Base-by-base conservation (phyloP, 1,284 basidiomycete species). In the Phlebopus sp. region DNA sequence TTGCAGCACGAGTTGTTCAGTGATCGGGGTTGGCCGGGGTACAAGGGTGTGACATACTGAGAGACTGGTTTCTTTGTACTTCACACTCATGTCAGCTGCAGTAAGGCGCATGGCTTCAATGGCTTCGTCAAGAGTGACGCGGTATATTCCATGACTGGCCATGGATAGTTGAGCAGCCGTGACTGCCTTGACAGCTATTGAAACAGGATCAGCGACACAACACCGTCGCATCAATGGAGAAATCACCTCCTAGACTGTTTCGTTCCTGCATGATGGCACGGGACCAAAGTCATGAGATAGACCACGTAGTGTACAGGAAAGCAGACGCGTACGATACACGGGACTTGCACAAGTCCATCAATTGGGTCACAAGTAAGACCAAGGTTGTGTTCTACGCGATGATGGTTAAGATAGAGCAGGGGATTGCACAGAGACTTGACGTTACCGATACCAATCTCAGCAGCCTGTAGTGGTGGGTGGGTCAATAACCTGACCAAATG, bases 71-170 rank as follows among this genome's bases (percentile, higher is more conserved):
- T 96, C 93, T 66, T 95, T 95, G 66, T 95, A 92, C 62, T 92
- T 89, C 50, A 87, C 79, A 55, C 86, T 90, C 89, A 92, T 91
- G 62, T 90, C 86, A 18, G 77, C 72, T 23, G 95, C 95, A 0
- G 95, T 97, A 34, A 96, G 70, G 31, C 92, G 77, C 90, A 97
- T 97, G 2, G 95, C 96, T 63, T 93, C 90, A 48, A 98, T 97
- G 0, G 95, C 95, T 66, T 97, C 93, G 63, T 98, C 95, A 19
- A 98, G 74, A 0, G 87, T 90, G 39, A 96, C 91, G 25, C 84
- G 83, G 60, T 94, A 92, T 6, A 90, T 79, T 1, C 92, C 93
- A 58, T 89, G 80, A 52, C 87, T 90, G 1, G 94, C 92, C 78
- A 97, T 86, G 1, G 95, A 92, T 4, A 98, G 77, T 62, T 97